Base-by-base conservation (phyloP, 495 filamentous ascomycete species). In the Corynascus novoguineensis region DNA sequence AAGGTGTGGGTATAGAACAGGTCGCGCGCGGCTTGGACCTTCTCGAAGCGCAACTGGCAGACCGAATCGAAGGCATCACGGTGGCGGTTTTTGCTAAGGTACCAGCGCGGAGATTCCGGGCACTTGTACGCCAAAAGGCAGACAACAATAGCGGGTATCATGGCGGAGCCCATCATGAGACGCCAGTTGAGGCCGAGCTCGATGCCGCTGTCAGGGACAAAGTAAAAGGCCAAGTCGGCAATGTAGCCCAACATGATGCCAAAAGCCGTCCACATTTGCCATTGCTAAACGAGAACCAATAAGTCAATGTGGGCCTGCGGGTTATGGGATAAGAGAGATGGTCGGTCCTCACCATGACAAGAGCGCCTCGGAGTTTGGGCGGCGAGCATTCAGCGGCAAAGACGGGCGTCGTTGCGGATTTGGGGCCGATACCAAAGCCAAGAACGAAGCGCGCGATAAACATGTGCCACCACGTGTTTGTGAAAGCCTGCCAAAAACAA, bases 331-430 rank as follows among this genome's bases (percentile, higher is more conserved):
- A n/a, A 6, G 7, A 12, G 17, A 7, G 14, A 19, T 3, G n/a
- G 12, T 2, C 35, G n/a, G 21, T 37, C 34, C 17, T 14, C 7
- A 70, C 69, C 88, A 95, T 92, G 38, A 88, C 85, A n/a, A 95
- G 70, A 8, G 81, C 86, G 44, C 89, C 89, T 60, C 89, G 79
- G 52, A 95, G 85, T 27, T 73, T 67, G 15, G 89, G 83, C 0
- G 89, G 89, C 10, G 79, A 75, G 66, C 85, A 90, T 63, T 95
- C 89, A 5, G 87, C 88, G 5, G 86, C 83, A 62, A 81, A 91
- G 28, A 92, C 81, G 9, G 88, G 86, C 11, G 89, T 83, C 67
- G 75, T 80, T 6, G 71, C 73, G 5, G 75, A 79, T 59, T 84
- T 84, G 12, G 72, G 66, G 37, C 87, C 87, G 81, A 89, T 87